These are phyloP conservation scores for Saksenaea oblongispora DNA, from an alignment of 371 early-diverging fungal genomes.

Conservation along the genomic window DNA sequence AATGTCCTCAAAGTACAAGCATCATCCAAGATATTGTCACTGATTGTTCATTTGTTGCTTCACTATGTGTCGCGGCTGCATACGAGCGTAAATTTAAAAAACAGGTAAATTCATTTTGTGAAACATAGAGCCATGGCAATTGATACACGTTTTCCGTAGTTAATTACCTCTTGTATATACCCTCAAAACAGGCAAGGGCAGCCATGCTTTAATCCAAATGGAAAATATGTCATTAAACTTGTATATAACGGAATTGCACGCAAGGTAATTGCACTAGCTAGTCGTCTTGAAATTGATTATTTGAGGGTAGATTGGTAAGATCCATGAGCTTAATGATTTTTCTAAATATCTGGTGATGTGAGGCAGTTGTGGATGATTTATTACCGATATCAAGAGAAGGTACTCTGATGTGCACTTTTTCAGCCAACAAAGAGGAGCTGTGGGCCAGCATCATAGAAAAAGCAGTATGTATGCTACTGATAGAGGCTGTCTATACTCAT, in stretches of 20 bases:
- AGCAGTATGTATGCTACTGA: constrained; percentile 48
- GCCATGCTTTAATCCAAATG: constrained; percentile 84
- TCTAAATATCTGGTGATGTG: neutral
- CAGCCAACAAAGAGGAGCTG: constrained; percentile 73
- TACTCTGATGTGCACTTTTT: constrained; percentile 84
- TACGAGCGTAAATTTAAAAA: constrained; percentile 78
- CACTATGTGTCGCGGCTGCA: constrained; percentile 83
- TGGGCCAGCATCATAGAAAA: constrained; percentile 92
- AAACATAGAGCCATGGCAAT: neutral
- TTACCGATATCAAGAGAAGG: constrained; percentile 79
- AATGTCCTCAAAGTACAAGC: constrained; percentile 30
- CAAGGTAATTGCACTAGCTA: constrained; percentile 52
- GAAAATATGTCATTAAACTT: constrained; percentile 86
- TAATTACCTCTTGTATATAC: constrained; percentile 85
- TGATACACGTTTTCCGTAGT: constrained; percentile 30
- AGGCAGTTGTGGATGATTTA: constrained; percentile 82
- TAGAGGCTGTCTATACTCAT: neutral
- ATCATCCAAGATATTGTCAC: constrained; percentile 86
- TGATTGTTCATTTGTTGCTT: constrained; percentile 94
- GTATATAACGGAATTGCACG: constrained; percentile 85
- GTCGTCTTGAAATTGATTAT: neutral
- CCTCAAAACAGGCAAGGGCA: constrained; percentile 76
- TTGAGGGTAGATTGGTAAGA: neutral
- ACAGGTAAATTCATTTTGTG: constrained; percentile 43
- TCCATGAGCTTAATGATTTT: neutral